A percentile compares a stretch with the other conserved stretches of the same genome.
Conservation (phyloP, 2,329 filamentous ascomycete genomes). For the Diaporthe batatas region DNA sequence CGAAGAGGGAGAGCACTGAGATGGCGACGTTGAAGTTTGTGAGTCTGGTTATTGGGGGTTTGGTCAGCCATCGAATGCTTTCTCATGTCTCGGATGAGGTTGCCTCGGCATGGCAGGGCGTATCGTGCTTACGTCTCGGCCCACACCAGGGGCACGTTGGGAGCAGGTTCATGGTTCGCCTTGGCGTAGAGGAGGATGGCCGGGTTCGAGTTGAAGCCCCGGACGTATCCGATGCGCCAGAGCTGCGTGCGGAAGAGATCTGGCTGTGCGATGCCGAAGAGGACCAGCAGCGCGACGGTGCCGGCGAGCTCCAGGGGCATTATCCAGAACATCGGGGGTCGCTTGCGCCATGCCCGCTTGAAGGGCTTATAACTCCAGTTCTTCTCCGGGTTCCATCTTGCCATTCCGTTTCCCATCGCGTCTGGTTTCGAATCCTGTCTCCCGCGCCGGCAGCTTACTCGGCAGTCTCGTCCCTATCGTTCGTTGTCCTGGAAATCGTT, state of each 20-base stretch:
- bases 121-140: constrained; percentile 74
- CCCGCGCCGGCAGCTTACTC: background rate
- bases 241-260: constrained; percentile 78
- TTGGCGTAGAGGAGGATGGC: constrained; percentile 78
- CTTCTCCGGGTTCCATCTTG: constrained; percentile 38
- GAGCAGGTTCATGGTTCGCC: constrained; percentile 76
- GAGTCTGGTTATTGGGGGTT: constrained; percentile 62
- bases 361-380: constrained; percentile 67
- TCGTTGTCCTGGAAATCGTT: background rate
- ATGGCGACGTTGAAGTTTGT: constrained; percentile 84
- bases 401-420: constrained; percentile 31
- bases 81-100: constrained; percentile 12
- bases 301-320: constrained; percentile 76
- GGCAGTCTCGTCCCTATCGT: background rate
- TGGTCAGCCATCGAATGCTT: constrained; percentile 41
- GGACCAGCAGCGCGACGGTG: constrained; percentile 74
- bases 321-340: constrained; percentile 70
- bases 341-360: constrained; percentile 70
- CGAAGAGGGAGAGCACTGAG: constrained; percentile 81
- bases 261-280: constrained; percentile 81
- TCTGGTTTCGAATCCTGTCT: constrained; percentile 17
- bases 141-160: constrained; percentile 78
- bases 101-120: background rate
- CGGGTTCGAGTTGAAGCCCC: constrained; percentile 82
- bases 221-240: constrained; percentile 78